These are phyloP conservation scores for Fusarium floridanum DNA, from an alignment of 2,329 filamentous ascomycete genomes.

Conservation along the genomic window DNA sequence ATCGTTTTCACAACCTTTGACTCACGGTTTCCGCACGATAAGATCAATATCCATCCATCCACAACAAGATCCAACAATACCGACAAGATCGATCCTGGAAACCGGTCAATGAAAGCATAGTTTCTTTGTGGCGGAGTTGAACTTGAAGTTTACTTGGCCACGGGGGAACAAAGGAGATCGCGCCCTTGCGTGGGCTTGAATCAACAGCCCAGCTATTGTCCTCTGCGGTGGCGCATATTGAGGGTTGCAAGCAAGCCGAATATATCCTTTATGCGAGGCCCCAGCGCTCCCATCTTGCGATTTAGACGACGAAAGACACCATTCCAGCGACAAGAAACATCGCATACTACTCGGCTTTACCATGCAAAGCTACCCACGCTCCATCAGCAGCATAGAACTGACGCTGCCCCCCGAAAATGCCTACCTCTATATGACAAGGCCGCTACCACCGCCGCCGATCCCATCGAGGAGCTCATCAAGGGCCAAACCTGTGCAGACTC, in stretches of 20 bases:
- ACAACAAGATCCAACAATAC: background rate
- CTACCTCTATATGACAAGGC: constrained; percentile 38
- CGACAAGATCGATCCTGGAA: constrained; percentile 6
- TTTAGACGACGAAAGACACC: constrained; percentile 1
- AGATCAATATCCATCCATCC: background rate
- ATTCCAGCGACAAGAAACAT: constrained; percentile 1
- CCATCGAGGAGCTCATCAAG: constrained; percentile 20
- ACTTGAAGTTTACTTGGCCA: constrained; percentile 18
- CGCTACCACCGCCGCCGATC: constrained; percentile 40
- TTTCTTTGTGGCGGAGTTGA: constrained; percentile 9
- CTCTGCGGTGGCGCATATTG: constrained; percentile 20
- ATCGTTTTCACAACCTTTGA: background rate
- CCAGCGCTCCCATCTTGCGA: constrained; percentile 16
- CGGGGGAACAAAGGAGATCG: constrained; percentile 25
- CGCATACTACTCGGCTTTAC: constrained; percentile 1
- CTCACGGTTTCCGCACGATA: background rate
- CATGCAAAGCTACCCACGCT: constrained; percentile 34
- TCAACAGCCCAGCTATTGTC: constrained; percentile 18
- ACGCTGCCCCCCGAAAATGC: constrained; percentile 41
- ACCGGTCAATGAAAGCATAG: constrained; percentile 2
- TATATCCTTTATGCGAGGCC: constrained; percentile 32
- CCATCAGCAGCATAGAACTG: constrained; percentile 33
- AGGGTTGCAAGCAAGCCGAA: constrained; percentile 15
- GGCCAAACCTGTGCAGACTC: constrained; percentile 6
- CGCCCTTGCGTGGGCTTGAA: constrained; percentile 24